Conservation (phyloP, 2,329 filamentous ascomycete genomes). For the Colletotrichum abscissum region DNA sequence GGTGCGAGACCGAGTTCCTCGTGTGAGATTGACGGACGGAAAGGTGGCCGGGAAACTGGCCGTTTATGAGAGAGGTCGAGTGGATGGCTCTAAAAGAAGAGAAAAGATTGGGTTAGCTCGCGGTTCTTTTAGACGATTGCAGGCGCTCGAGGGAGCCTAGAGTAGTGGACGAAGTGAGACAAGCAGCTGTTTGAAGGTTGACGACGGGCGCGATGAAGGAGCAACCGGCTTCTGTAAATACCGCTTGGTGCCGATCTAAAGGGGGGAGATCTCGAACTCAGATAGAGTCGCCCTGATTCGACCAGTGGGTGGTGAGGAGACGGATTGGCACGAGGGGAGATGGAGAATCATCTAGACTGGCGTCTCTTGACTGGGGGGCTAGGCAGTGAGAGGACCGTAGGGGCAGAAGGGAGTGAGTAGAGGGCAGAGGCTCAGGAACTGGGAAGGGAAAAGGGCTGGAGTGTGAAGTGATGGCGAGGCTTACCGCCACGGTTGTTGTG, state of each 20-base stretch:
- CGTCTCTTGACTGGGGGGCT: conserved; percentile 4
- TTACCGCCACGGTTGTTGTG: conserved; percentile 62
- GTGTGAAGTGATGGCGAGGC: conserved; percentile 43
- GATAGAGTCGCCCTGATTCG: conserved; percentile 34
- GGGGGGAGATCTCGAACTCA: conserved; percentile 17
- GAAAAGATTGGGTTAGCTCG: conserved; percentile 49
- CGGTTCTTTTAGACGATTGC: conserved; percentile 32
- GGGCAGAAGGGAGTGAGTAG: conserved; percentile 40
- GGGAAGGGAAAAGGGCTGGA: not conserved
- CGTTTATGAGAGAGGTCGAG: conserved; percentile 60
- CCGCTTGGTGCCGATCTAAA: conserved; percentile 28
- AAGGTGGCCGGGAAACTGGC: conserved; percentile 58
- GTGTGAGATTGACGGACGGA: conserved; percentile 42
- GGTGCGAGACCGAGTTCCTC: conserved; percentile 49
- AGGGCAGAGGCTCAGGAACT: conserved; percentile 23
- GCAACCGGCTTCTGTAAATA: conserved; percentile 40
- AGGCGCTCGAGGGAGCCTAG: conserved; percentile 34
- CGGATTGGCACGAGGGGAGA: conserved; percentile 40
- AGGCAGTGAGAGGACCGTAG: conserved; percentile 32
- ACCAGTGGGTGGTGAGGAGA: conserved; percentile 33
- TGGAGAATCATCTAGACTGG: conserved; percentile 34
- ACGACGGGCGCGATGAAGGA: conserved; percentile 34
- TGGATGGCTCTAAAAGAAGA: conserved; percentile 53
- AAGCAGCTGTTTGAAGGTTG: conserved; percentile 16
- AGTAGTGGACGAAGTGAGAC: conserved; percentile 26